Base-by-base conservation (phyloP, 163 green algal species). In the Picocystis sp. region DNA sequence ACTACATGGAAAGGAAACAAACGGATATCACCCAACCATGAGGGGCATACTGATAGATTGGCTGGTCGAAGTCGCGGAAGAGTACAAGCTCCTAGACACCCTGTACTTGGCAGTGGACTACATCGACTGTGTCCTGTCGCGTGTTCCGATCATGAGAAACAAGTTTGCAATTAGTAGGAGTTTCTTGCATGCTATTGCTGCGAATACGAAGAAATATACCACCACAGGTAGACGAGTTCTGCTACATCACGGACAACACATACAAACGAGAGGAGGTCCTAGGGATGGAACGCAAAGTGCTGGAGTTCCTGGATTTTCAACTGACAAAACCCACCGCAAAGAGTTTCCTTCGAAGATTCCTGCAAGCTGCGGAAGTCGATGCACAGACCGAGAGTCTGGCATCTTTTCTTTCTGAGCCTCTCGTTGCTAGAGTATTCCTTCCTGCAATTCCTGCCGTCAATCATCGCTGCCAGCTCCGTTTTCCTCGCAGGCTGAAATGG, bases 161-260 rank as follows among this genome's bases (percentile, higher is more conserved):
- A 62, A 67, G 52, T n/a, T 63, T 92, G 47, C 81, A 92, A 70
- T 78, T 97, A n/a, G 75, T 86, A 33, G 86, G 85, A 47, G 75
- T 95, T 41, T 61, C 70, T 3, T 78, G 66, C 55, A 77, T 81
- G 70, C 66, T 13, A 60, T 83, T 38, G 75, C 75, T 21, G 33
- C 66, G 5, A 82, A 45, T 82, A 74, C 51, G 67, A 81, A 34
- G 74, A 82, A 55, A 94, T 95, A 47, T 94, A 95, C 74, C 88
- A 3, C 87, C 87, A 24, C 75, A 74, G 50, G 64, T 87, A 24
- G 75, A 86, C 35, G 81, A 92, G 29, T 89, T 87, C 46, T 81
- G 73, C 55, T 88, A 92, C 77, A 95, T 98, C 70, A 96, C 89
- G 0, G 89, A 96, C 69, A 92, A 94, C 75, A 94, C 87, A 3